Evolutionary conservation across 495 filamentous ascomycete genomes (phyloP), one percentile per base, ranked within the genome.

Genomic region (Diplogelasinospora grovesii): DNA sequence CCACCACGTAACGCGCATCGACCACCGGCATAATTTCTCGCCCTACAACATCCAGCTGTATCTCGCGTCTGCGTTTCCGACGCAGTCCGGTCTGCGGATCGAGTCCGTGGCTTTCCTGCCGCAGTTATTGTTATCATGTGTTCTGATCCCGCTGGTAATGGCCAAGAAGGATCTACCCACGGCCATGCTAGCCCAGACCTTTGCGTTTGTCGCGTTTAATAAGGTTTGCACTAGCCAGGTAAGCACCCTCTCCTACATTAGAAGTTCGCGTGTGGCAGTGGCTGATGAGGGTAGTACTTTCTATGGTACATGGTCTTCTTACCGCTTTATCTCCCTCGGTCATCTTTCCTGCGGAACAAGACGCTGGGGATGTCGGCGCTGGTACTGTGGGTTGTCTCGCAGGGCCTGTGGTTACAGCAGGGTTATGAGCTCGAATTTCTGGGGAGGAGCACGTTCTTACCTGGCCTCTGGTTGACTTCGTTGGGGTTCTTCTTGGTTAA

Each of bases 161-260:
- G 86, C 86, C 6, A 95, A 90, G 61, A 84, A 77, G 55, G 79
- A 85, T 53, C 71, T 98, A 0, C 71, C 92, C 1, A 74, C 81
- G 1, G 75, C 89, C n/a, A 86, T 97, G 80, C 74, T 98, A n/a
- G 88, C 86, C n/a, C 92, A 98, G 64, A 97, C 93, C 0, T 95
- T 96, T 58, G 85, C 92, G 0, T 98, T 98, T 61, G 92, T 97
- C 5, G 79, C 86, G 4, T 97, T 95, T 42, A 98, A 98, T 59
- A 98, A 98, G 69, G 92, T 98, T 13, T 95, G 89, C 73, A 98
- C 92, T 1, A 90, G 85, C 54, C 92, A 97, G 76, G 88, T 92
- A 77, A 16, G 68, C 44, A 20, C 33, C 13, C 11, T 27, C 15
- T 18, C 14, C 9, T 19, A 8, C 15, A 9, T 28, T 20, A 11